Conservation (phyloP, 2,329 filamentous ascomycete species). For the Aspergillus alliaceus region DNA sequence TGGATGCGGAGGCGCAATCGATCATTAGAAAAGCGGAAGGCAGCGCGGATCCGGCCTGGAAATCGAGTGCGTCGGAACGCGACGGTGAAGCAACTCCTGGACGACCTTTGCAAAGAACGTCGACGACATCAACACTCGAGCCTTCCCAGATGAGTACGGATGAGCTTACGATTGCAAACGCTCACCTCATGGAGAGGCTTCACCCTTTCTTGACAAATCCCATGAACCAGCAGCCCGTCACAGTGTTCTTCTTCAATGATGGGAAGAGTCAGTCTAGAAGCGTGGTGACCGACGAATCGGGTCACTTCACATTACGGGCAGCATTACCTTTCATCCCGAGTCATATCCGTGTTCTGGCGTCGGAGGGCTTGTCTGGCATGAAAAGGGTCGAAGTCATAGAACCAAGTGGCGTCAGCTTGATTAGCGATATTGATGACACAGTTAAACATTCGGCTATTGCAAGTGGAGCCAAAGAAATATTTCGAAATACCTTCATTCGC, state of each 20-base stretch:
- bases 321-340: conserved; percentile 88
- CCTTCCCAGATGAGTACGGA: conserved; percentile 61
- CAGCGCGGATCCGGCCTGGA: conserved; percentile 69
- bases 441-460: conserved; percentile 93
- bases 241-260: conserved; percentile 93
- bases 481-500: conserved; percentile 91
- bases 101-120: conserved; percentile 40
- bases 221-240: conserved; percentile 73
- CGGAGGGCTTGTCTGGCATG: conserved; percentile 77
- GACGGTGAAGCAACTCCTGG: conserved; percentile 21
- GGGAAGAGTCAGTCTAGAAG: conserved; percentile 78
- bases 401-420: conserved; percentile 79
- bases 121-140: conserved; percentile 47
- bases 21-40: conserved; percentile 71
- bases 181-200: conserved; percentile 82
- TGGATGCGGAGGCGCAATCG: conserved; percentile 71
- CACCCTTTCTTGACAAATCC: conserved; percentile 88
- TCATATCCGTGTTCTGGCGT: conserved; percentile 81
- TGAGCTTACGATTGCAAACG: conserved; percentile 77
- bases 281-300: conserved; percentile 80
- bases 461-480: conserved; percentile 86
- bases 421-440: conserved; percentile 97
- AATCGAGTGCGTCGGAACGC: conserved; percentile 60
- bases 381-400: conserved; percentile 77
- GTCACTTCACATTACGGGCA: conserved; percentile 80